phyloP scores from a whole-genome alignment of 2,329 filamentous ascomycete species.

The Ceratocystis diversiconidia region DNA sequence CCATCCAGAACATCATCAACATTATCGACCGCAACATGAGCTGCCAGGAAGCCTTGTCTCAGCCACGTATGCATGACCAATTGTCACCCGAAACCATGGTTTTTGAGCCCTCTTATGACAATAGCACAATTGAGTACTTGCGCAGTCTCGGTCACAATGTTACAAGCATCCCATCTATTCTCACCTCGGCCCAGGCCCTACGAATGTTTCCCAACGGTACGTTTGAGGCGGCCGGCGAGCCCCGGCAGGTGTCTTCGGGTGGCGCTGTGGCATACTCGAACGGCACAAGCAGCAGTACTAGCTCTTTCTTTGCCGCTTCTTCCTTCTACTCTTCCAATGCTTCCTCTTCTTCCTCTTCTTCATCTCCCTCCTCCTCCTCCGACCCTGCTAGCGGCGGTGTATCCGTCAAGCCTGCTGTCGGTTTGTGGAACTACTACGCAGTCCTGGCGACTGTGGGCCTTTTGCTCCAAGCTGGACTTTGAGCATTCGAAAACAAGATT shows the following conservation, averaged over 20 bases:
- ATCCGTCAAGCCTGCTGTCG: background rate
- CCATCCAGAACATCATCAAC: conserved; percentile 62
- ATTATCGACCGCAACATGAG: conserved; percentile 54
- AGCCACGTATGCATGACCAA: conserved; percentile 70
- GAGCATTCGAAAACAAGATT: background rate
- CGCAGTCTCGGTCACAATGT: conserved; percentile 56
- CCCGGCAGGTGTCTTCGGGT: conserved; percentile 61
- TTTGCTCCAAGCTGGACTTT: conserved; percentile 2
- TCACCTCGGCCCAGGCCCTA: conserved; percentile 61
- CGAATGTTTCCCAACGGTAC: conserved; percentile 45
- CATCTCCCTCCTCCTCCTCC: no score
- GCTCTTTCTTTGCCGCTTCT: background rate
- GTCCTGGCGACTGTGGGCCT: background rate
- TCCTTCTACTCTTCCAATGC: background rate
- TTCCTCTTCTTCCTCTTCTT: no score
- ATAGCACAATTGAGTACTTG: conserved; percentile 54
- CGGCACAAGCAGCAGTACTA: background rate
- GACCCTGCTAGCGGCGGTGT: background rate
- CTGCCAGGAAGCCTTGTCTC: conserved; percentile 46
- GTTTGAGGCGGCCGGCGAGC: conserved; percentile 73
- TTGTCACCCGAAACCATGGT: conserved; percentile 52
- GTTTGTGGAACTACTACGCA: background rate
- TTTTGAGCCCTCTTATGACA: conserved; percentile 63
- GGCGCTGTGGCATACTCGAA: conserved; percentile 38
- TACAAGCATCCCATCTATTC: conserved; percentile 50